Base-by-base conservation (phyloP, 345 rosid species). In the rapeseed (Brassica napus) region DNA sequence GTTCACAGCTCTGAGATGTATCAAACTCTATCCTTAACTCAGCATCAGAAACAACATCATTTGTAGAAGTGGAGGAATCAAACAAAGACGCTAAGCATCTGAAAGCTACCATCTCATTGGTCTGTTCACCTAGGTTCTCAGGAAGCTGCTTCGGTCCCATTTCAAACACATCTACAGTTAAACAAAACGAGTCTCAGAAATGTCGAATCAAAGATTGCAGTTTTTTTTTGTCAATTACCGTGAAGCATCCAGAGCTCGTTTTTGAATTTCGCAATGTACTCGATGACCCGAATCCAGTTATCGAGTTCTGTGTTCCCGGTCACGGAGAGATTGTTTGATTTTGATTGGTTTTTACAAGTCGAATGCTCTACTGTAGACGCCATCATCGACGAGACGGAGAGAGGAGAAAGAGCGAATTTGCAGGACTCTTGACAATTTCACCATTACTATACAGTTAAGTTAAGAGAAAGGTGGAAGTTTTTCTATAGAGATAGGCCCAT, bases 51-150 rank as follows among this genome's bases (percentile, higher is more conserved):
- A 12, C 49, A 73, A 74, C 71, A 37, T 62, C 28, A n/a, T 68
- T 3, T 58, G 1, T 24, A 60, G 35, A 55, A 66, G 37, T 57
- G 6, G 79, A 62, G 57, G 15, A 70, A 76, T 58, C 69, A 71
- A 44, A 81, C 35, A 81, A 47, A 32, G 79, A 81, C 0, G 73
- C 73, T 10, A 81, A 71, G 49, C 83, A 81, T 71, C 83, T 76
- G 52, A 81, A 76, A 71, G 83, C 83, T 15, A 81, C 80, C 83
- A 76, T 76, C 65, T 81, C 80, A 34, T 65, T 71, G 16, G 77
- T 66, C 4, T 26, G 24, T 70, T 81, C 77, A 71, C 83, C 83
- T 4, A 81, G 68, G 66, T 81, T 0, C 71, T 81, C 80, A 32
- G 83, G 80, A 34, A 81, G 59, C 73, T 81, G 69, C 73, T 81